Base-by-base conservation (phyloP, 805 yeast species). In the Myxozyma kluyveri region DNA sequence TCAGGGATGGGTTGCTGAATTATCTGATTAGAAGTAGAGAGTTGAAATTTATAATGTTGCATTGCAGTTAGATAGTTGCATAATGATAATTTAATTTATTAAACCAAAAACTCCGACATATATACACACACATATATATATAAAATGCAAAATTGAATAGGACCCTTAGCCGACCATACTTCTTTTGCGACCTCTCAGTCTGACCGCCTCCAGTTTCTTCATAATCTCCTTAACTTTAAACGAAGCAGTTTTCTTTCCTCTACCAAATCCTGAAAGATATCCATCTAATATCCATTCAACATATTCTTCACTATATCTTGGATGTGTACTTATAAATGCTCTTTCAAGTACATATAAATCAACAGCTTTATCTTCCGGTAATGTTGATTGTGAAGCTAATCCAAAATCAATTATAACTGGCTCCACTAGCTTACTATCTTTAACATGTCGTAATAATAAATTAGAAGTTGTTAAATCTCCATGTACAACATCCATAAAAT, bases 401-500 rank as follows among this genome's bases (percentile, higher is more conserved):
- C 99, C 99, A 70, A 93, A 93, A 65, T 93, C 99, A 49, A 93
- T 93, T 59, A 93, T 68, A 31, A 73, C 78, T 0, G 95, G 88
- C 10, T 21, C 42, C n/a, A 31, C 41, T 3, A 14, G 12, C 19
- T 19, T 37, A 29, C 14, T 29, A 9, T 29, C 33, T 14, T 9
- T 9, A 9, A 29, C 12, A 4, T 29, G 27, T 18, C 70, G 71
- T 14, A 90, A 64, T 41, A 93, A 77, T 23, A 89, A 80, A 63
- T 93, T 93, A 0, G 98, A 90, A 21, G 91, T 82, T 0, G 99
- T 93, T 61, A 93, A 73, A 66, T 93, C 99, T 1, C 99, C 99
- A 68, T 93, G 99, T 23, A 88, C 82, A 65, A 87, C 79, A 58
- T 88, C 95, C 57, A 80, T 75, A 59, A 76, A 64, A 68, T 93